These are phyloP conservation scores for Aulographum hederae DNA, from an alignment of 2,329 filamentous ascomycete species.

Conservation along the genomic window DNA sequence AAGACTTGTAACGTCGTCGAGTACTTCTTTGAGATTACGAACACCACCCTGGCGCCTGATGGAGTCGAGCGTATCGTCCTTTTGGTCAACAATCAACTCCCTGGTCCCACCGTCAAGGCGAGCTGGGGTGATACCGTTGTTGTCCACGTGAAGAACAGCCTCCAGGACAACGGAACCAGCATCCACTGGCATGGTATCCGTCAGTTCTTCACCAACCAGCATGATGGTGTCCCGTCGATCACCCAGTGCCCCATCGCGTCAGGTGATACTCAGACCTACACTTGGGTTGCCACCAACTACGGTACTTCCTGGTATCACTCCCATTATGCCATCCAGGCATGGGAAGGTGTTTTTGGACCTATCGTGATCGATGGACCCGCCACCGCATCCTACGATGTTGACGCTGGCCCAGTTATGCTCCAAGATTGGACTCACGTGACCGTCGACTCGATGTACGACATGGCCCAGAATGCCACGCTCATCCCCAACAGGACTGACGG, in stretches of 20 bases:
- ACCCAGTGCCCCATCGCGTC: constrained; percentile 6
- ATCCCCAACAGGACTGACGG: constrained; percentile 1
- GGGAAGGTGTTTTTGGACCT: constrained; percentile 21
- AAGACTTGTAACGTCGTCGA: constrained; percentile 4
- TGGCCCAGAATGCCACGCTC: constrained; percentile 9
- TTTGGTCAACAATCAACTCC: constrained; percentile 4
- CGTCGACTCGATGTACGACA: constrained; percentile 16
- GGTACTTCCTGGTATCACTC: constrained; percentile 23
- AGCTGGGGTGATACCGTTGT: constrained; percentile 6
- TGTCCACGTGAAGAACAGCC: constrained; percentile 5
- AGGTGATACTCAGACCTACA: constrained; percentile 12
- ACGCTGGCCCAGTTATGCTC: constrained; percentile 23
- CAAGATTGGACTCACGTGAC: constrained; percentile 25
- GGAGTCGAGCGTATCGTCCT: constrained; percentile 3
- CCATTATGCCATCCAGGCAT: constrained; percentile 22
- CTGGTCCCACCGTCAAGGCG: constrained; percentile 5
- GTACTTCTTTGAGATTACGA: constrained; percentile 4
- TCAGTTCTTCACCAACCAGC: constrained; percentile 4
- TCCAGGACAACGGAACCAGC: constrained; percentile 4
- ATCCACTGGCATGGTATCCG: constrained; percentile 6
- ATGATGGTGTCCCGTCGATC: constrained; percentile 5
- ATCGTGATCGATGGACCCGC: constrained; percentile 23
- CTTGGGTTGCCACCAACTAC: constrained; percentile 20
- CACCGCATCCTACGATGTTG: constrained; percentile 20
- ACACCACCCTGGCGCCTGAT: constrained; percentile 4